A percentile compares a stretch with the other conserved stretches of the same genome.
Evolutionary conservation across 768 basidiomycete genomes (phyloP).

Genomic region (Mycena chlorophos): DNA sequence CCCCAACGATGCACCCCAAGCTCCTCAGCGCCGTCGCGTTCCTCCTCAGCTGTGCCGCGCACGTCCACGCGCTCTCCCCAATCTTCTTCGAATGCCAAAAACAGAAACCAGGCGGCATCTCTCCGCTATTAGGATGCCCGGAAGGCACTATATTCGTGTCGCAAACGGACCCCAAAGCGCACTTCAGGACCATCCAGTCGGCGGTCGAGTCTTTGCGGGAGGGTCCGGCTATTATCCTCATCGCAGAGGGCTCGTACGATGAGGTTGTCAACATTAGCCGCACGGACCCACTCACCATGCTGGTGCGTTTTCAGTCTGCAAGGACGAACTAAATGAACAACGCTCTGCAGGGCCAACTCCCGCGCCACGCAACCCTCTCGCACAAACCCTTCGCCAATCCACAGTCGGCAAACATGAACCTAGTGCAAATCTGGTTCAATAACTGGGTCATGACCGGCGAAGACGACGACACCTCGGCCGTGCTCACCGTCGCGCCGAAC

Average conservation of each 20-base stretch:
- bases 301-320: slow-evolving; percentile 37
- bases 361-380: slow-evolving; percentile 28
- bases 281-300: slow-evolving; percentile 51
- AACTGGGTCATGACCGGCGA: slow-evolving; percentile 41
- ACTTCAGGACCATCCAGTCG: slow-evolving; percentile 53
- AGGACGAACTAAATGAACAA: neutral
- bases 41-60: too few species aligned
- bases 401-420: slow-evolving; percentile 48
- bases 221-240: slow-evolving; percentile 48
- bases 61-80: slow-evolving; percentile 43
- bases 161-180: slow-evolving; percentile 42
- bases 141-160: slow-evolving; percentile 63
- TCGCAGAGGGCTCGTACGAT: slow-evolving; percentile 59
- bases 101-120: slow-evolving; percentile 41
- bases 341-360: slow-evolving; percentile 49
- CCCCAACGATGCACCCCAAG: too few species aligned
- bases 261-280: slow-evolving; percentile 61
- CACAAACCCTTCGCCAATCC: slow-evolving; percentile 43
- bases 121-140: slow-evolving; percentile 55
- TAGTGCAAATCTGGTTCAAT: slow-evolving; percentile 57
- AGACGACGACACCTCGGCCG: slow-evolving; percentile 61
- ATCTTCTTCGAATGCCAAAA: slow-evolving; percentile 51
- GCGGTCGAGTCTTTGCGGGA: slow-evolving; percentile 58
- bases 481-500: slow-evolving; percentile 58
- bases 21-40: too few species aligned